phyloP scores from a whole-genome alignment of 306 rosid species.

The Pterocarpus macrocarpus region DNA sequence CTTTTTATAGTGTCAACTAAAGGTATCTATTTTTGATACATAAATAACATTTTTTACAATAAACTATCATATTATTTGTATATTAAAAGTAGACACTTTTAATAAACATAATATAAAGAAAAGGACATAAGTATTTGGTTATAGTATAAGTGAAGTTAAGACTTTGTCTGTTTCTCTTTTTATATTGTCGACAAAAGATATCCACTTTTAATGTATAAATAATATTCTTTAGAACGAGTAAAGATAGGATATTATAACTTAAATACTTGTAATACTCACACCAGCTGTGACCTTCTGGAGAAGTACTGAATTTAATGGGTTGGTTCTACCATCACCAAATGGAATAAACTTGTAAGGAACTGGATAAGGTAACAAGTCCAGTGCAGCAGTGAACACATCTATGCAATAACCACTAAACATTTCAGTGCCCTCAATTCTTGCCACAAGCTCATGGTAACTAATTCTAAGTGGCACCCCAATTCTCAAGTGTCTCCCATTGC shows the following conservation, averaged over 20 bases:
- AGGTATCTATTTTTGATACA: too few species aligned
- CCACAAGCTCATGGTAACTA: constrained; percentile 64
- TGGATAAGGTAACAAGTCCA: constrained; percentile 70
- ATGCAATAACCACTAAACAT: constrained; percentile 72
- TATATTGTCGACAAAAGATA: too few species aligned
- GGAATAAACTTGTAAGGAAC: constrained; percentile 61
- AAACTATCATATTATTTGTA: too few species aligned
- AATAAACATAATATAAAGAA: too few species aligned
- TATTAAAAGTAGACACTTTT: too few species aligned
- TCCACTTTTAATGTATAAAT: neutral
- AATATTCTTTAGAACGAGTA: too few species aligned
- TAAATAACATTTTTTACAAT: too few species aligned
- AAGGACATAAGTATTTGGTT: too few species aligned
- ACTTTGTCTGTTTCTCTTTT: too few species aligned
- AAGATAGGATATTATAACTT: neutral
- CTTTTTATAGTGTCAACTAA: too few species aligned
- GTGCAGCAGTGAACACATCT: constrained; percentile 80
- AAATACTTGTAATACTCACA: constrained; percentile 56
- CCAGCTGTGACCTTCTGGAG: constrained; percentile 62
- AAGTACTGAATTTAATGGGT: constrained; percentile 63
- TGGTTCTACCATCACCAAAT: constrained; percentile 72
- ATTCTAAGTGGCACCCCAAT: constrained; percentile 73
- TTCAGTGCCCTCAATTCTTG: constrained; percentile 57
- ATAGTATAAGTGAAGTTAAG: too few species aligned
- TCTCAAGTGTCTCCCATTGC: constrained; percentile 66